phyloP scores from a whole-genome alignment of 1,284 basidiomycete genomes.

The Stereum hirsutum region DNA sequence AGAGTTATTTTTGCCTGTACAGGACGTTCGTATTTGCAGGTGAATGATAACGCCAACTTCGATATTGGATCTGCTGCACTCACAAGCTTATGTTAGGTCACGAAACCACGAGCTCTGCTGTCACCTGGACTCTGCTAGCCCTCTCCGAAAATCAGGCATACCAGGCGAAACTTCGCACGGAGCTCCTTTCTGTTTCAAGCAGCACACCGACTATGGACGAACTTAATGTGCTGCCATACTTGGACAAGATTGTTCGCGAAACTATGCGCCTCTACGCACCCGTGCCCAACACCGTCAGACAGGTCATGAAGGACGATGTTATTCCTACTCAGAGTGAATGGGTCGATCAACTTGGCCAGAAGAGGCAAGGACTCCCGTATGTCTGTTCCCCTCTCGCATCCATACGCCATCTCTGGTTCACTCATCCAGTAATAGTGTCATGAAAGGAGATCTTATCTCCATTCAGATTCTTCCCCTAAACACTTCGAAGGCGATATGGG shows the following conservation, averaged over 20 bases:
- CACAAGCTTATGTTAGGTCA: slow-evolving; percentile 65
- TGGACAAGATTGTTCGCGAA: slow-evolving; percentile 63
- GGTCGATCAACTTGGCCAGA: slow-evolving; percentile 13
- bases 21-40: not conserved
- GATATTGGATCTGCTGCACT: slow-evolving; percentile 54
- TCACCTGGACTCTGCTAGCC: slow-evolving; percentile 55
- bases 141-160: slow-evolving; percentile 44
- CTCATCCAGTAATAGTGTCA: slow-evolving; percentile 4
- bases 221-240: slow-evolving; percentile 45
- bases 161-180: slow-evolving; percentile 63
- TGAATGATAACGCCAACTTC: not conserved
- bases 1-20: too few relatives aligned
- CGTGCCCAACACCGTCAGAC: slow-evolving; percentile 43
- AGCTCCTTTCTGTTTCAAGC: slow-evolving; percentile 35
- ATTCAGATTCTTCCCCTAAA: slow-evolving; percentile 10
- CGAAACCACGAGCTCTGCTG: slow-evolving; percentile 56
- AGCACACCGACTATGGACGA: slow-evolving; percentile 41
- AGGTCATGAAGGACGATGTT: slow-evolving; percentile 42
- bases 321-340: slow-evolving; percentile 35
- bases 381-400: not conserved
- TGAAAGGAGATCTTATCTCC: slow-evolving; percentile 6
- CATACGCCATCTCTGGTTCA: not conserved
- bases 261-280: slow-evolving; percentile 57
- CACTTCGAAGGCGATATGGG: slow-evolving; percentile 15
- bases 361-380: slow-evolving; percentile 11